Conservation (phyloP, 2,329 filamentous ascomycete species). For the Diaporthe sp. region DNA sequence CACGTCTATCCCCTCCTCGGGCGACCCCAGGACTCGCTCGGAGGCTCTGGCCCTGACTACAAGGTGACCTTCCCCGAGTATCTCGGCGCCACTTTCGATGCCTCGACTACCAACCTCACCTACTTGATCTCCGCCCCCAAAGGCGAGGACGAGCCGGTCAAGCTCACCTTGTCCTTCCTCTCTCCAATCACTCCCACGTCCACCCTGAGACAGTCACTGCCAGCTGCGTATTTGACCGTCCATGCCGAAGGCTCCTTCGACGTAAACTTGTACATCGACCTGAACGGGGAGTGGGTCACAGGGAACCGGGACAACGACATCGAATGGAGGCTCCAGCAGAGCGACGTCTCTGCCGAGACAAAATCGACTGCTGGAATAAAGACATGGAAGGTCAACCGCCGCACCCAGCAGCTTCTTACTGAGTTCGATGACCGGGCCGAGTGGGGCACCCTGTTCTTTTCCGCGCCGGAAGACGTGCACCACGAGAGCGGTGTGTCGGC, state of each 20-base stretch:
- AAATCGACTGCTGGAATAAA: slow-evolving; percentile 62
- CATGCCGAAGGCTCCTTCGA: slow-evolving; percentile 75
- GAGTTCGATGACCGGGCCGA: slow-evolving; percentile 81
- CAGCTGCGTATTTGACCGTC: slow-evolving; percentile 83
- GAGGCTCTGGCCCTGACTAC: slow-evolving; percentile 49
- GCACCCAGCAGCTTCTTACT: slow-evolving; percentile 76
- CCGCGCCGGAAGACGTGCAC: slow-evolving; percentile 74
- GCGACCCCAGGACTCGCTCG: slow-evolving; percentile 62
- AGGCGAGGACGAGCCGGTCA: slow-evolving; percentile 46
- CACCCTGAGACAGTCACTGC: slow-evolving; percentile 82
- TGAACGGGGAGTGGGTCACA: slow-evolving; percentile 86
- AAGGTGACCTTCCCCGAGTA: slow-evolving; percentile 57
- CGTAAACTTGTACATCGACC: slow-evolving; percentile 74
- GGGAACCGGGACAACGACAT: slow-evolving; percentile 78
- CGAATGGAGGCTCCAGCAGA: slow-evolving; percentile 73
- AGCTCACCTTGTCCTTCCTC: slow-evolving; percentile 67
- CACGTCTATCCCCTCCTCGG: slow-evolving; percentile 65
- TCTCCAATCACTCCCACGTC: slow-evolving; percentile 87
- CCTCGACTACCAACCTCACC: slow-evolving; percentile 63
- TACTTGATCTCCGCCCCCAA: slow-evolving; percentile 54
- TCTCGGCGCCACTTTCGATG: slow-evolving; percentile 60
- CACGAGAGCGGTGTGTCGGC: slow-evolving; percentile 80
- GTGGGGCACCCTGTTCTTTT: slow-evolving; percentile 87
- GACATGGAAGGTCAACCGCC: slow-evolving; percentile 74
- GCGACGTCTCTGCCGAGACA: slow-evolving; percentile 47